phyloP scores from a whole-genome alignment of 2,329 filamentous ascomycete species.

The Apiospora pterosperma region DNA sequence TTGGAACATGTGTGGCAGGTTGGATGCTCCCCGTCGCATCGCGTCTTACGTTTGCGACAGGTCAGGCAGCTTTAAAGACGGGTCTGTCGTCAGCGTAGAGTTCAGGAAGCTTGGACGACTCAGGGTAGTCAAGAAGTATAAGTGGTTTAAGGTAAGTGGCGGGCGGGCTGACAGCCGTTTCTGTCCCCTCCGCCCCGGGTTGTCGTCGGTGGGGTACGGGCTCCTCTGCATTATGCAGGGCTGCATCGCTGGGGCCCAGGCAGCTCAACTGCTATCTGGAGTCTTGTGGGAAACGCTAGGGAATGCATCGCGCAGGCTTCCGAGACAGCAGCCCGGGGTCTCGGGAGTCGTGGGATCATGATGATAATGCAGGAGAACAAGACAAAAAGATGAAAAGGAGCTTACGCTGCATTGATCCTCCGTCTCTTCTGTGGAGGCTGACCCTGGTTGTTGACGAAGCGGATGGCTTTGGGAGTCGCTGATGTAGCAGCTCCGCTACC shows the following conservation, averaged over 20 bases:
- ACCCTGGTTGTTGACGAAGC: constrained; percentile 80
- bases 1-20: constrained; percentile 70
- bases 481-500: constrained; percentile 23
- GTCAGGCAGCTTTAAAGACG: constrained; percentile 56
- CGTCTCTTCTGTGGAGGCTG: constrained; percentile 76
- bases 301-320: not conserved
- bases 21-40: constrained; percentile 71
- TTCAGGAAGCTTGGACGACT: constrained; percentile 10
- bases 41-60: constrained; percentile 72
- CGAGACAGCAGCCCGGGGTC: not conserved
- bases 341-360: not conserved
- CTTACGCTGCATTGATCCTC: constrained; percentile 75
- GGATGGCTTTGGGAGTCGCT: constrained; percentile 58
- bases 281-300: not conserved
- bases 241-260: not conserved
- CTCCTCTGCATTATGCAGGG: not conserved
- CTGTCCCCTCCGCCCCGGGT: not conserved
- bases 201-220: not conserved
- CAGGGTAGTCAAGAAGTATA: not conserved
- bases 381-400: not conserved
- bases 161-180: not conserved
- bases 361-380: not conserved
- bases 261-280: not conserved
- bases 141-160: not conserved
- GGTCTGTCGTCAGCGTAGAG: constrained; percentile 14